Evolutionary conservation across 768 basidiomycete species (phyloP).

Genomic region (Lactifluus piperatus): DNA sequence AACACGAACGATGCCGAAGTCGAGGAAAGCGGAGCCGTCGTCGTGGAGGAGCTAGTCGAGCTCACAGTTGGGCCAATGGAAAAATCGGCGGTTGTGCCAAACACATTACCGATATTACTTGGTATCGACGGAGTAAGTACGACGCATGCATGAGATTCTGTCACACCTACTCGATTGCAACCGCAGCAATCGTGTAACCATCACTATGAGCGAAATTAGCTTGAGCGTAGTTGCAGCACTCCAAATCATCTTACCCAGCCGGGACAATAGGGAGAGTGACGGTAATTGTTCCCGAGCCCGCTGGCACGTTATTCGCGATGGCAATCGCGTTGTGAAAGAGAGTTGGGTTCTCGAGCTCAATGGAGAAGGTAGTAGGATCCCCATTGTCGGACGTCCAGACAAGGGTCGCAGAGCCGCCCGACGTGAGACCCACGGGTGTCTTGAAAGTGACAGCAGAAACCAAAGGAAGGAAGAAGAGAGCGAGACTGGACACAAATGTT

Average conservation of each 20-base stretch:
- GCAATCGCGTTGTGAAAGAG: slow-evolving; percentile 12
- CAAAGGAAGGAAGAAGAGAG: slow-evolving; percentile 17
- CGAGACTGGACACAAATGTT: neutral
- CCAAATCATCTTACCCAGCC: neutral
- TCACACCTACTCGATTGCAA: slow-evolving; percentile 9
- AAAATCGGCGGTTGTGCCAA: slow-evolving; percentile 1
- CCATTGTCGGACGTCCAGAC: neutral
- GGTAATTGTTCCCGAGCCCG: neutral
- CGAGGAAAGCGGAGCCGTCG: neutral
- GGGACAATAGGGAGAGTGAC: slow-evolving; percentile 8
- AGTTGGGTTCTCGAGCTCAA: slow-evolving; percentile 2
- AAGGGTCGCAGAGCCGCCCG: slow-evolving; percentile 6
- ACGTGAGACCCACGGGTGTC: neutral
- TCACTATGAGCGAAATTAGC: neutral
- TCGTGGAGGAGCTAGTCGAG: slow-evolving; percentile 1
- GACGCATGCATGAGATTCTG: neutral
- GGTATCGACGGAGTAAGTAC: neutral
- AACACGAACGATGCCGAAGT: neutral
- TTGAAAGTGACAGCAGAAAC: slow-evolving; percentile 6
- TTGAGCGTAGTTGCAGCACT: neutral
- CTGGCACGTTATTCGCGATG: slow-evolving; percentile 16
- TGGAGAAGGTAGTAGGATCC: neutral
- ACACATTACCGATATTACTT: slow-evolving; percentile 5
- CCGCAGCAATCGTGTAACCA: slow-evolving; percentile 14
- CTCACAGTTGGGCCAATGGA: neutral